Percentiles rank a stretch among this genome's conserved stretches.
Conservation (phyloP, 2,329 filamentous ascomycete species). For the Dactylellina drechsleri region DNA sequence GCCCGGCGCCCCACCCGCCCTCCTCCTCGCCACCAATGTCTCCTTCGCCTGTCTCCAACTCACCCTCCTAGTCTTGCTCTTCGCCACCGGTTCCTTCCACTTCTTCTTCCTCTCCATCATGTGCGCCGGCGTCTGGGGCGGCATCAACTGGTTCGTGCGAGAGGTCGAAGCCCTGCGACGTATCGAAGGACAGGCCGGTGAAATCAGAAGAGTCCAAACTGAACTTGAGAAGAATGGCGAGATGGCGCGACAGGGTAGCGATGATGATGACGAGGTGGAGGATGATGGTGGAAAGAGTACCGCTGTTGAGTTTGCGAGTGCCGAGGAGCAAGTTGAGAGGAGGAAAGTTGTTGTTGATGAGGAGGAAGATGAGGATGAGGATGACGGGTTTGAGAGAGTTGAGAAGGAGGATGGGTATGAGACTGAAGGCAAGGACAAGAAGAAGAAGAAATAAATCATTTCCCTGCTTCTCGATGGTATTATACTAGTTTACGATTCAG, state of each 20-base stretch:
- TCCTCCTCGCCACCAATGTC: slow-evolving; percentile 88
- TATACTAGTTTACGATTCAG: not conserved
- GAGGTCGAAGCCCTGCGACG: slow-evolving; percentile 66
- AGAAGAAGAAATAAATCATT: slow-evolving; percentile 37
- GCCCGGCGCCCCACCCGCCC: slow-evolving; percentile 85
- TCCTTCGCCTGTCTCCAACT: slow-evolving; percentile 87
- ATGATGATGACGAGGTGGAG: slow-evolving; percentile 64
- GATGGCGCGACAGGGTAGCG: slow-evolving; percentile 51
- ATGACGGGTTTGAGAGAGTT: slow-evolving; percentile 62
- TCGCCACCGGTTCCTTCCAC: slow-evolving; percentile 87
- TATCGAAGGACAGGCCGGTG: slow-evolving; percentile 61
- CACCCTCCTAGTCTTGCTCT: slow-evolving; percentile 77
- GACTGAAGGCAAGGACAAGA: slow-evolving; percentile 43
- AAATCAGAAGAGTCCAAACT: slow-evolving; percentile 30
- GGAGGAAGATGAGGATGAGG: slow-evolving; percentile 62
- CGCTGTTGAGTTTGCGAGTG: slow-evolving; percentile 61
- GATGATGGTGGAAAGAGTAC: slow-evolving; percentile 64
- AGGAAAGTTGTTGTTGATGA: slow-evolving; percentile 58
- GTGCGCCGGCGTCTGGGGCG: slow-evolving; percentile 85
- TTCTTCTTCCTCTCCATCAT: slow-evolving; percentile 83
- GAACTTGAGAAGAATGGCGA: slow-evolving; percentile 65
- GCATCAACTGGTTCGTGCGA: slow-evolving; percentile 94
- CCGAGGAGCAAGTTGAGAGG: slow-evolving; percentile 59
- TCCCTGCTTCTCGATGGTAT: not conserved
- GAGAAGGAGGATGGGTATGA: slow-evolving; percentile 54